These are phyloP conservation scores for Eustoma russellianum DNA, from an alignment of 257 asterid species.

Conservation along the genomic window DNA sequence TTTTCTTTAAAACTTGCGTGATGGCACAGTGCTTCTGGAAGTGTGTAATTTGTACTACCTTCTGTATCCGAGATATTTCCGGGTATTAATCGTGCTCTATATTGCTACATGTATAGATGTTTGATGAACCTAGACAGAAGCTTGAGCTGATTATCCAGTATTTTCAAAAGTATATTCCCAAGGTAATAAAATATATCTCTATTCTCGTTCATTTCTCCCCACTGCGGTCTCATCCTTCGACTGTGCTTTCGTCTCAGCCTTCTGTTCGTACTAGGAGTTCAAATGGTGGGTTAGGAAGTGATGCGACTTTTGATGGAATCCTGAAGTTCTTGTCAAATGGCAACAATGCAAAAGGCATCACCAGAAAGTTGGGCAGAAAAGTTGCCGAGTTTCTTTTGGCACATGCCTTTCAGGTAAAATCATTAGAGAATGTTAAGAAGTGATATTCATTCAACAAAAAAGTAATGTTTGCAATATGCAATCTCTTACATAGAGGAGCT, in stretches of 20 bases:
- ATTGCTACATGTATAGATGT: constrained; percentile 28
- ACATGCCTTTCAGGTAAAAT: constrained; percentile 65
- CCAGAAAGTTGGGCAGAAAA: constrained; percentile 50
- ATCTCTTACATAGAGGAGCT: no score
- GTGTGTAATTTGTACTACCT: neutral
- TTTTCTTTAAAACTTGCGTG: no score
- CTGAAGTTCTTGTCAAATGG: constrained; percentile 56
- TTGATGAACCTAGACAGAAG: constrained; percentile 64
- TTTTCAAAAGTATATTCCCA: constrained; percentile 71
- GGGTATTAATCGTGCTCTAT: constrained; percentile 1
- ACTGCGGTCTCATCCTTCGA: constrained; percentile 2
- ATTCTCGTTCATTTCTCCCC: neutral
- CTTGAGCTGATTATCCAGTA: constrained; percentile 56
- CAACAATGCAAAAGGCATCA: constrained; percentile 45
- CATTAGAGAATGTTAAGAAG: neutral
- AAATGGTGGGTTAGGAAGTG: constrained; percentile 13
- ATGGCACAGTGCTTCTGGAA: neutral
- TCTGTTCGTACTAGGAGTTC: constrained; percentile 69
- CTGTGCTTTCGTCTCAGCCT: constrained; percentile 31
- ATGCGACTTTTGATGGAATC: constrained; percentile 48
- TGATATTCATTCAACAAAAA: no score
- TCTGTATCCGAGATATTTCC: neutral
- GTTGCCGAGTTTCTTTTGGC: constrained; percentile 71
- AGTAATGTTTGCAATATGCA: no score
- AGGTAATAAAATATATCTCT: constrained; percentile 40